phyloP scores from a whole-genome alignment of 768 basidiomycete genomes.

The Lyophyllum semitale region DNA sequence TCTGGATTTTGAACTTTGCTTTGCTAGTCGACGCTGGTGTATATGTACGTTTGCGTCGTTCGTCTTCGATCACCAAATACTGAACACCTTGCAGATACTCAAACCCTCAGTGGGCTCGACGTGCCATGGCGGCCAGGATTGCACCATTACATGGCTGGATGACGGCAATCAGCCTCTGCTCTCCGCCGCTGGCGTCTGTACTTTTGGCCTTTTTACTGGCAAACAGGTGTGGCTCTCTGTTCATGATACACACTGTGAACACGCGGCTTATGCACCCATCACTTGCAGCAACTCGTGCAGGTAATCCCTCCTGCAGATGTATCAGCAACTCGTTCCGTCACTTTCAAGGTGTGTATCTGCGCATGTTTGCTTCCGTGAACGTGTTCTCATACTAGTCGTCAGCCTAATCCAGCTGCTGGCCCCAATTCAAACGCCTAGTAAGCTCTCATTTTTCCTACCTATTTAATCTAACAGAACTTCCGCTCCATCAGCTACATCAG shows the following conservation, averaged over 20 bases:
- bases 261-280: constrained; percentile 1
- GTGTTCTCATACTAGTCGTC: not conserved
- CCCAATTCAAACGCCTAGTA: constrained; percentile 62
- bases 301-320: constrained; percentile 58
- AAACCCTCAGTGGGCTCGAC: constrained; percentile 41
- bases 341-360: constrained; percentile 54
- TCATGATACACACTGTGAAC: not conserved
- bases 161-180: constrained; percentile 55
- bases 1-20: constrained; percentile 26
- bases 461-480: constrained; percentile 5
- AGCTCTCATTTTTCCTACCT: constrained; percentile 17
- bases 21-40: constrained; percentile 36
- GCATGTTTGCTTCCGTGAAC: not conserved
- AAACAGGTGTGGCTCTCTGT: constrained; percentile 39
- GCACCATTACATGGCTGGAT: constrained; percentile 63
- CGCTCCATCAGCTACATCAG: constrained; percentile 56
- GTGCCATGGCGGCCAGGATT: constrained; percentile 57
- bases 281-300: constrained; percentile 56
- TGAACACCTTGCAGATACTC: constrained; percentile 38
- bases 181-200: constrained; percentile 50
- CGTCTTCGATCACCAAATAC: not conserved
- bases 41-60: constrained; percentile 33
- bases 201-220: constrained; percentile 61
- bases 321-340: constrained; percentile 41
- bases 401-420: constrained; percentile 62